Conservation (phyloP, 495 filamentous ascomycete species). For the Cercophora sp. region DNA sequence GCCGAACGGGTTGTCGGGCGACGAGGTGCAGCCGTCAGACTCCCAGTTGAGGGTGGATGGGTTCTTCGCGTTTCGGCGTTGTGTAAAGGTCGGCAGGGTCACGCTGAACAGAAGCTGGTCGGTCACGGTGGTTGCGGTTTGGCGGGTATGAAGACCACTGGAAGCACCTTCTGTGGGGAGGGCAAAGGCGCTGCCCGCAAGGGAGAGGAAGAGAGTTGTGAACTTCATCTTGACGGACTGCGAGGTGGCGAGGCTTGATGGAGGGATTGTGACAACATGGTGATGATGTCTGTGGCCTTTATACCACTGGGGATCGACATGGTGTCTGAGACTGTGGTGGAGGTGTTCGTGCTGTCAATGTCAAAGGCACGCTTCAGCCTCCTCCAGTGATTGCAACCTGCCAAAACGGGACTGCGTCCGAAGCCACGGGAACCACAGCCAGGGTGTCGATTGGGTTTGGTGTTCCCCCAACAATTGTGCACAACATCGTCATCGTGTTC, state of each 20-base stretch:
- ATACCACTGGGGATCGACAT: no score
- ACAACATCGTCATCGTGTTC: no score
- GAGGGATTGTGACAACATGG: not conserved
- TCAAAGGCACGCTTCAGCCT: no score
- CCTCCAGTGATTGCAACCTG: no score
- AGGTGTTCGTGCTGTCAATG: no score
- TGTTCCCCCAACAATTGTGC: no score
- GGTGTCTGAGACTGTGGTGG: no score
- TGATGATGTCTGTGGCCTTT: not conserved
- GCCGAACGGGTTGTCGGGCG: constrained; percentile 42
- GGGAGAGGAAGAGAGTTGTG: constrained; percentile 16
- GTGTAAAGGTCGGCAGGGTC: constrained; percentile 29
- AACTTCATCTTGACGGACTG: constrained; percentile 25
- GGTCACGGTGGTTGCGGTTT: constrained; percentile 21
- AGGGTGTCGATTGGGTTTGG: no score
- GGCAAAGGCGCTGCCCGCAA: constrained; percentile 17
- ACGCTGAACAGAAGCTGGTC: constrained; percentile 35
- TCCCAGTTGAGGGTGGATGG: constrained; percentile 38
- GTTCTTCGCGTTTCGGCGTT: constrained; percentile 24
- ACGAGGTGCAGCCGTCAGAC: constrained; percentile 39
- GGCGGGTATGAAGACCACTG: not conserved
- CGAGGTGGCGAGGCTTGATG: not conserved
- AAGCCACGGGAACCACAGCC: no score
- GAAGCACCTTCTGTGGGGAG: constrained; percentile 17
- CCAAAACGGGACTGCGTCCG: no score